These are phyloP conservation scores for Handroanthus guayacan DNA, from an alignment of 257 asterid species.

Conservation along the genomic window DNA sequence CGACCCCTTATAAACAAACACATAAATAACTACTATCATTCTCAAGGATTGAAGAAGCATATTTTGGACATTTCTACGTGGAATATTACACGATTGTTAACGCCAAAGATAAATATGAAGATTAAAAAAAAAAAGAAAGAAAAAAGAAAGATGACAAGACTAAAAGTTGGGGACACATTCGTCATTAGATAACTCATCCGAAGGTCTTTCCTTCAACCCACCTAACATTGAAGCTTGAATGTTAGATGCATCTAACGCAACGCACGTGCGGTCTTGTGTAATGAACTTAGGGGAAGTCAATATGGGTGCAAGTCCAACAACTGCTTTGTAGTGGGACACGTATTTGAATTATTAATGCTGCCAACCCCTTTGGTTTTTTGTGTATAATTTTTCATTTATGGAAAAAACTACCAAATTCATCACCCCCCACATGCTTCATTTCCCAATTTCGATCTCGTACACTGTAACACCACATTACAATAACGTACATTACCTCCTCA, in stretches of 20 bases:
- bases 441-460: not conserved
- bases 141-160: not conserved
- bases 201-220: not conserved
- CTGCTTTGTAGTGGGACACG: not conserved
- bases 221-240: slow-evolving; percentile 31
- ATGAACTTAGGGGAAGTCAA: not conserved
- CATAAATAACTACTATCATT: too few relatives aligned
- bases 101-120: too few relatives aligned
- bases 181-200: slow-evolving; percentile 15
- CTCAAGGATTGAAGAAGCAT: too few relatives aligned
- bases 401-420: slow-evolving; percentile 19
- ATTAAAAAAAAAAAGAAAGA: not conserved
- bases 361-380: not conserved
- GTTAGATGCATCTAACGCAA: slow-evolving; percentile 30
- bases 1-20: too few relatives aligned
- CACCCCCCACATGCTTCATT: not conserved
- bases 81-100: too few relatives aligned
- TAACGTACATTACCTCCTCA: too few relatives aligned
- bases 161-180: not conserved
- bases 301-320: not conserved
- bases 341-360: not conserved
- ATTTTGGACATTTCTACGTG: too few relatives aligned
- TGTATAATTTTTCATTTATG: not conserved
- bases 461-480: too few relatives aligned
- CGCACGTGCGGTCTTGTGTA: slow-evolving; percentile 21